Conservation (phyloP, 129 eudicot genomes). For the Escallonia herrerae region DNA sequence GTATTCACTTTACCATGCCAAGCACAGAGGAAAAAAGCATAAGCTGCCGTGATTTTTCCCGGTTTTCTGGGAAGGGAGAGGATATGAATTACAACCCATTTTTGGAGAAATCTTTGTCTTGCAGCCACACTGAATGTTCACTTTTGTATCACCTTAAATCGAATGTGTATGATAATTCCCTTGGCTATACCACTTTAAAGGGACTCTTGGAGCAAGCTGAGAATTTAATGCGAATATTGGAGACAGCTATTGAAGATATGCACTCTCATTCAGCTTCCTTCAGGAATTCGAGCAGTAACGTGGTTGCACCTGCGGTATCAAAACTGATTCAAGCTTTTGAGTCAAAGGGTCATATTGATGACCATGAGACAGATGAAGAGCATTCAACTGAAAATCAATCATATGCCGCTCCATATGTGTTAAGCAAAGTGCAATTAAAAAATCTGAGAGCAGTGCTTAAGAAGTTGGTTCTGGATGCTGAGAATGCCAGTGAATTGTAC, state of each 20-base stretch:
- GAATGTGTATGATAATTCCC: conserved; percentile 28
- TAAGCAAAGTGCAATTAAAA: conserved; percentile 20
- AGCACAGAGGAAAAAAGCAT: conserved; percentile 8
- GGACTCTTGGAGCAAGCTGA: conserved; percentile 43
- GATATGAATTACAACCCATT: background rate
- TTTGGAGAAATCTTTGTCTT: conserved; percentile 9
- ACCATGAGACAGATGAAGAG: conserved; percentile 22
- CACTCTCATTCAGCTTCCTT: conserved; percentile 31
- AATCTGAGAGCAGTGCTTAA: conserved; percentile 28
- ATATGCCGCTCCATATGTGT: conserved; percentile 28
- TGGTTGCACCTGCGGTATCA: conserved; percentile 39
- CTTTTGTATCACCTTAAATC: conserved; percentile 10
- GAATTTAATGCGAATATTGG: conserved; percentile 35
- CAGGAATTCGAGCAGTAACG: conserved; percentile 33
- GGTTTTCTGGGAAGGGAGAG: background rate
- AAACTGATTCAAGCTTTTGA: conserved; percentile 68
- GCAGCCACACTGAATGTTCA: background rate
- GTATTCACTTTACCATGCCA: conserved; percentile 4
- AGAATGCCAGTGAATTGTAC: conserved; percentile 28
- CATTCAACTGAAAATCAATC: conserved; percentile 21
- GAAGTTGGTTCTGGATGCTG: conserved; percentile 33
- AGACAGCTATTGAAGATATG: conserved; percentile 47
- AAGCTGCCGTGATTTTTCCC: conserved; percentile 13
- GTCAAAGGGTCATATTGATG: conserved; percentile 45
- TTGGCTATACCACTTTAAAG: conserved; percentile 29